Base-by-base conservation (phyloP, 148 eudicot genomes). In the Rhododendron molle region DNA sequence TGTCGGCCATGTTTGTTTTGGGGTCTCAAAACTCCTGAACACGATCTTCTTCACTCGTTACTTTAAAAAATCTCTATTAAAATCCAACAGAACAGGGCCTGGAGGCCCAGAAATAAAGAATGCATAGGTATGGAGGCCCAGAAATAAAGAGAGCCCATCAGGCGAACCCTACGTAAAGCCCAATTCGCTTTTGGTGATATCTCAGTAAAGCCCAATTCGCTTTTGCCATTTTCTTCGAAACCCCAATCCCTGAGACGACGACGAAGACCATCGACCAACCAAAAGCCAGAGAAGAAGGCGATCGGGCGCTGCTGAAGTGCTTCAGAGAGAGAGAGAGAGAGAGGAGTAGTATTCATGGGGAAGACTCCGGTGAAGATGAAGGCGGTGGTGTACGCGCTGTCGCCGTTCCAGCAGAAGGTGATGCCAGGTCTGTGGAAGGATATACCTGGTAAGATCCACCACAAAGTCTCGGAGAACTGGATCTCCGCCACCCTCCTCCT, bases 391-490 rank as follows among this genome's bases (percentile, higher is more conserved):
- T 96, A 94, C 89, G 93, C 97, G 0, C 84, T 96, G 11, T 96
- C 99, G 2, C 99, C 98, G 36, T 96, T 92, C 86, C 97, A 96
- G 86, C 99, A 96, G 93, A 93, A 96, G 89, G 92, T 93, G 85
- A 96, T 96, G 98, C 91, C 96, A 0, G 98, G 99, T 13, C 93
- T 95, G 52, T 95, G 97, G 98, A 96, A 92, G 69, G 96, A 96
- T 87, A 78, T 95, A 1, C 89, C 96, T 0, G 88, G 83, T 1
- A 96, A 96, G 88, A 89, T 95, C 84, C 86, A 86, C 58, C 98
- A 96, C 90, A 96, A 95, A 88, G 88, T 94, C 86, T 47, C 97
- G 83, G 99, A 95, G 34, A 95, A 93, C 82, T 95, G 97, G 98
- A 38, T 96, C 83, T 91, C 84, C 85, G 93, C 96, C 67, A 83